These are phyloP conservation scores for Raphanus sativus DNA, from an alignment of 345 rosid genomes.

Conservation along the genomic window DNA sequence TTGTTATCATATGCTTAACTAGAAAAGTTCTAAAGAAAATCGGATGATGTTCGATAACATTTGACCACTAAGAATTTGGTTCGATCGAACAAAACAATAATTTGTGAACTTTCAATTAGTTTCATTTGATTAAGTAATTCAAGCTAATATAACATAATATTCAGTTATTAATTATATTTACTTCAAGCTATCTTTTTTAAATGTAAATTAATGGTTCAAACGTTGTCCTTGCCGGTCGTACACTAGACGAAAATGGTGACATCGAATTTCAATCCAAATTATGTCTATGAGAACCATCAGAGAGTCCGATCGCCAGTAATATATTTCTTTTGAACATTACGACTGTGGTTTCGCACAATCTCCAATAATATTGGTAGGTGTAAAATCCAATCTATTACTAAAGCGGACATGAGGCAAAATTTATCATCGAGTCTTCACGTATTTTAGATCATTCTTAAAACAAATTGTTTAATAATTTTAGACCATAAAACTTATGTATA, in stretches of 20 bases:
- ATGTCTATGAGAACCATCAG: too few relatives aligned
- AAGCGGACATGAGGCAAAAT: neutral
- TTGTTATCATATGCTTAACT: slow-evolving; percentile 11
- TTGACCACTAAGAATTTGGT: slow-evolving; percentile 16
- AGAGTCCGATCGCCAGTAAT: too few relatives aligned
- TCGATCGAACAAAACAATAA: neutral
- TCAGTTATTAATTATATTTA: neutral
- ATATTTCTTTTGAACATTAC: too few relatives aligned
- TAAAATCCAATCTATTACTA: neutral
- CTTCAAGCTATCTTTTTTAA: too few relatives aligned
- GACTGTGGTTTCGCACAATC: too few relatives aligned
- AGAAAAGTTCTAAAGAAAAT: neutral
- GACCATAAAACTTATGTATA: too few relatives aligned
- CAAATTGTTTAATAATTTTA: too few relatives aligned
- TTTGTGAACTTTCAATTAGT: neutral
- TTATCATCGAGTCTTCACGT: neutral
- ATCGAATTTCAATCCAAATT: neutral
- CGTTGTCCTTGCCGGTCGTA: neutral
- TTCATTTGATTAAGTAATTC: neutral
- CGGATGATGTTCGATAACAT: slow-evolving; percentile 6
- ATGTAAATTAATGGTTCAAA: neutral
- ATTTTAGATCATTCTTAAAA: neutral
- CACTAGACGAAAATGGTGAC: neutral
- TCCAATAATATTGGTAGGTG: neutral
- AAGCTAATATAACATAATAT: neutral